Percentiles rank a stretch among this genome's conserved stretches.
These are phyloP conservation scores for Hylodesmum podocarpum DNA, from an alignment of 306 rosid species.

Conservation along the genomic window DNA sequence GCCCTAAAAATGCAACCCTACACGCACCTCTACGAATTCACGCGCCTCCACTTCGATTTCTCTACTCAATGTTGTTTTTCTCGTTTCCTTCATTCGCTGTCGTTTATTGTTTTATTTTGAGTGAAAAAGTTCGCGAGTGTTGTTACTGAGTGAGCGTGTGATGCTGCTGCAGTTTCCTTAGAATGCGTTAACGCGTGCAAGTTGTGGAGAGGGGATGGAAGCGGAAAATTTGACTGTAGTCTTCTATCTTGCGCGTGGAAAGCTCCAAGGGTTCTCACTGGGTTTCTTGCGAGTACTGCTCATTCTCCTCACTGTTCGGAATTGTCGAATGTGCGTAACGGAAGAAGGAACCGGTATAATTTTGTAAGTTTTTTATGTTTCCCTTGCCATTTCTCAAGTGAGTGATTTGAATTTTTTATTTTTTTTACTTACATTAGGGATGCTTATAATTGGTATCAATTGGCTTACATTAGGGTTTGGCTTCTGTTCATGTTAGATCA, in stretches of 20 bases:
- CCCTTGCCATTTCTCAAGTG: slow-evolving; percentile 33
- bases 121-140: slow-evolving; percentile 25
- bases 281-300: slow-evolving; percentile 92
- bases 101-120: background rate
- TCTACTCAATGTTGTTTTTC: background rate
- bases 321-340: slow-evolving; percentile 37
- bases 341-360: slow-evolving; percentile 66
- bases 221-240: slow-evolving; percentile 81
- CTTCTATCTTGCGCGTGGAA: slow-evolving; percentile 85
- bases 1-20: background rate
- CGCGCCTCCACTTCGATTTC: slow-evolving; percentile 17
- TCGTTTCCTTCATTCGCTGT: background rate
- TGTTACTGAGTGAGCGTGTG: slow-evolving; percentile 22
- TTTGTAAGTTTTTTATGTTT: slow-evolving; percentile 62
- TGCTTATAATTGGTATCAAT: background rate
- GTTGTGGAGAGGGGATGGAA: slow-evolving; percentile 69
- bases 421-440: slow-evolving; percentile 7
- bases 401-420: slow-evolving; percentile 6
- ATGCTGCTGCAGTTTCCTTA: slow-evolving; percentile 71
- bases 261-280: slow-evolving; percentile 92
- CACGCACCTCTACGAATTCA: background rate
- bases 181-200: slow-evolving; percentile 91
- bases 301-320: slow-evolving; percentile 54
- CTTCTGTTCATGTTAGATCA: background rate
- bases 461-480: background rate